These are phyloP conservation scores for Diaporthe ilicicola DNA, from an alignment of 2,329 filamentous ascomycete genomes.

Conservation along the genomic window DNA sequence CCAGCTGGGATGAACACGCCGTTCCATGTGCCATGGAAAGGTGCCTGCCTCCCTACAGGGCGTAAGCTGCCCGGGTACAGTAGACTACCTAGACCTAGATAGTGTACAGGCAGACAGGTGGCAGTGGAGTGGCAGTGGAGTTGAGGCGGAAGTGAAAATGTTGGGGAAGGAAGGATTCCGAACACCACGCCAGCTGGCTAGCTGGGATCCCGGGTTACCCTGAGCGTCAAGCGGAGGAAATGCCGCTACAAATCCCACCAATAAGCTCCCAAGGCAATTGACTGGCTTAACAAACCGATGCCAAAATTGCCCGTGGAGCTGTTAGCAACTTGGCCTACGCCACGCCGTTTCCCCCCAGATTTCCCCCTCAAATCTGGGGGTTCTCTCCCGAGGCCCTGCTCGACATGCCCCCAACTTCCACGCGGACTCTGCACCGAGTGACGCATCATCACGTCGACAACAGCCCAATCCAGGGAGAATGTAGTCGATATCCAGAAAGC, in stretches of 20 bases:
- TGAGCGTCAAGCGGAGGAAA: not conserved
- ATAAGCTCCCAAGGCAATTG: not conserved
- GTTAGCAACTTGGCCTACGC: not conserved
- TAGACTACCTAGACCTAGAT: too few species aligned
- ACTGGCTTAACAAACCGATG: not conserved
- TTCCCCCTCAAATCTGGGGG: conserved; percentile 8
- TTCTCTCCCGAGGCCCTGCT: not conserved
- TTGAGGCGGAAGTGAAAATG: not conserved
- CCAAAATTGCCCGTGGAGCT: not conserved
- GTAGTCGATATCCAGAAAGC: conserved; percentile 2
- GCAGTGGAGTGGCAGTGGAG: too few species aligned
- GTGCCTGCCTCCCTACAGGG: not conserved
- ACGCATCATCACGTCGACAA: conserved; percentile 19
- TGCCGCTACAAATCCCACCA: conserved; percentile 14
- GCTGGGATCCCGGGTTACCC: not conserved
- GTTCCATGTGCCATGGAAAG: not conserved
- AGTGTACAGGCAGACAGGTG: too few species aligned
- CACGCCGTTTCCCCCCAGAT: not conserved
- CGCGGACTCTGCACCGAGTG: not conserved
- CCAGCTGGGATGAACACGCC: too few species aligned
- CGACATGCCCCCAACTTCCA: not conserved
- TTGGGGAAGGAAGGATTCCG: conserved; percentile 16
- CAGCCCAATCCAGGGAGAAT: not conserved
- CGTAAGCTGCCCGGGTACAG: too few species aligned
- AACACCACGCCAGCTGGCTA: conserved; percentile 2